Base-by-base conservation (phyloP, 2,329 filamentous ascomycete species). In the Knufia petricola region DNA sequence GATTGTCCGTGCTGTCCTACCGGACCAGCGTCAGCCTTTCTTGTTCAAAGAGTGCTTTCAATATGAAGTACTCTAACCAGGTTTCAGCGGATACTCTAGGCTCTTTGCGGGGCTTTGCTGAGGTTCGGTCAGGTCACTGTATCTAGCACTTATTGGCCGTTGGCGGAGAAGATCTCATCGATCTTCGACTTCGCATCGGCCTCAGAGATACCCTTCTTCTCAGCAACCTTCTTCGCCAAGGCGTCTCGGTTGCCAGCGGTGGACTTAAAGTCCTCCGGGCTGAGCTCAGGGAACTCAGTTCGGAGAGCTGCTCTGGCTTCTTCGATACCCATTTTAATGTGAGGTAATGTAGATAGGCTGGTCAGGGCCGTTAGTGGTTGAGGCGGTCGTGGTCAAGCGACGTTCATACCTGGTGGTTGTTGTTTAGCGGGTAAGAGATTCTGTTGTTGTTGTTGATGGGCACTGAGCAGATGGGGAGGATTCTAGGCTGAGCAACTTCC, bases 251-350 rank as follows among this genome's bases (percentile, higher is more conserved):
- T 42, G 36, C 37, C 46, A 32, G 46, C 24, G 37, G 12, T 28
- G 19, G 17, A 17, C 23, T 47, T 37, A 37, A 48, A 48, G 37
- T 48, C 46, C 24, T 48, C 46, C 8, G 23, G n/a, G 31, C 23
- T 32, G 46, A 48, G 37, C 17, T 48, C 37, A 31, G 46, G 46
- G 46, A 28, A 48, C 37, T 41, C 31, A 19, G 46, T 24, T 41
- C 46, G 46, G 46, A 48, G 46, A 41, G 37, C 46, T 10, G 37
- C 46, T 48, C 46, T 41, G 32, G 17, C 44, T 47, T 47, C 44
- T 30, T 47, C 44, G 17, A 47, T n/a, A 47, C 44, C 44, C 44
- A 47, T 47, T 15, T 21, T 47, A 34, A 20, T 46, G 31, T 23
- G 43, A 15, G 13, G 44, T 20, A n/a, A 17, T 23, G 15, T 17